phyloP scores from a whole-genome alignment of 1,284 basidiomycete species.

The Lignosus rhinocerotis region DNA sequence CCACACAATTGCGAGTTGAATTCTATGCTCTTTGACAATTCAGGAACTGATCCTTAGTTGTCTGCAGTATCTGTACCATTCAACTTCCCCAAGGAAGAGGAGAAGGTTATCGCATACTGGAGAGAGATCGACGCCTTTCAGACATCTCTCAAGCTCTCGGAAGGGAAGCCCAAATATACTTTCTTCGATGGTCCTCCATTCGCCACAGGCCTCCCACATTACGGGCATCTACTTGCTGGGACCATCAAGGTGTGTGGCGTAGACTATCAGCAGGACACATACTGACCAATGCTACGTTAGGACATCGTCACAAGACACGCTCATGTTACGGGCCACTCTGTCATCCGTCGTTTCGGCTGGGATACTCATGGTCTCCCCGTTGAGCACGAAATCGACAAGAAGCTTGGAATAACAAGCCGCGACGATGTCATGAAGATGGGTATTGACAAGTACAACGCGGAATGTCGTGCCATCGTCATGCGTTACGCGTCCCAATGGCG shows the following conservation, averaged over 20 bases:
- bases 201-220: constrained; percentile 96
- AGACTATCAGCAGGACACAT: background rate
- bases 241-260: constrained; percentile 85
- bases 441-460: constrained; percentile 96
- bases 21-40: background rate
- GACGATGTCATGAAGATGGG: constrained; percentile 96
- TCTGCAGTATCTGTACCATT: constrained; percentile 69
- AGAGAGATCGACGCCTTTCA: constrained; percentile 97
- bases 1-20: constrained; percentile 67
- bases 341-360: constrained; percentile 97
- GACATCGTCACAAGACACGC: constrained; percentile 97
- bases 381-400: constrained; percentile 99
- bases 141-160: constrained; percentile 90
- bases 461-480: constrained; percentile 98
- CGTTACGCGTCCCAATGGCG: constrained; percentile 95
- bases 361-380: constrained; percentile 99
- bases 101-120: constrained; percentile 93
- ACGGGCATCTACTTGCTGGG: constrained; percentile 88
- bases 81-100: constrained; percentile 91
- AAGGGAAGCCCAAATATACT: constrained; percentile 86
- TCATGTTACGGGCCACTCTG: constrained; percentile 91
- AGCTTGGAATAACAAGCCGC: constrained; percentile 88
- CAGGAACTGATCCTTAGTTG: constrained; percentile 10
- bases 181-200: constrained; percentile 99
- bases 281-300: constrained; percentile 39